A percentile compares a stretch with the other conserved stretches of the same genome.
phyloP scores from a whole-genome alignment of 1,284 basidiomycete genomes.

The Naganishia sp. region DNA sequence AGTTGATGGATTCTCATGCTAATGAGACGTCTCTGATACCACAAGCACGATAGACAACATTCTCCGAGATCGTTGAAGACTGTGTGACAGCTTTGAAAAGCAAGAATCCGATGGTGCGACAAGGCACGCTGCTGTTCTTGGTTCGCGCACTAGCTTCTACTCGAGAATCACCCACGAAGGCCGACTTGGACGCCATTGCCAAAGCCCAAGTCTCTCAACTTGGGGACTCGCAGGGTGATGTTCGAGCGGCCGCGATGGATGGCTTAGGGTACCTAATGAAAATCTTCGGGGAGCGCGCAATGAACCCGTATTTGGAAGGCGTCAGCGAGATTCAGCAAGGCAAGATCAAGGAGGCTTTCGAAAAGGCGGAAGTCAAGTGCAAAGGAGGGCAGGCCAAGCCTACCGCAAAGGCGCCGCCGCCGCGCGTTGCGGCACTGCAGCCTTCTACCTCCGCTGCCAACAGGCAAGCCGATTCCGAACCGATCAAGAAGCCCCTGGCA shows the following conservation, averaged over 20 bases:
- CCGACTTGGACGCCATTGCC: constrained; percentile 80
- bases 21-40: neutral
- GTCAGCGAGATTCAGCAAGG: constrained; percentile 85
- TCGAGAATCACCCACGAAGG: constrained; percentile 64
- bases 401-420: constrained; percentile 61
- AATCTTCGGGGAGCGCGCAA: constrained; percentile 90
- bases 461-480: neutral
- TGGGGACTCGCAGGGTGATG: constrained; percentile 86
- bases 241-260: constrained; percentile 83
- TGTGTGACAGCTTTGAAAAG: constrained; percentile 74
- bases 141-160: constrained; percentile 72
- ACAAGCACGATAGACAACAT: constrained; percentile 62
- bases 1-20: constrained; percentile 41
- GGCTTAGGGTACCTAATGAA: constrained; percentile 93
- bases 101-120: constrained; percentile 97
- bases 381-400: constrained; percentile 65
- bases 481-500: neutral
- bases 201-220: constrained; percentile 75
- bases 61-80: constrained; percentile 83
- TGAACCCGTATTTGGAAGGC: constrained; percentile 83
- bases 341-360: constrained; percentile 93
- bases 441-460: constrained; percentile 51
- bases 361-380: constrained; percentile 81
- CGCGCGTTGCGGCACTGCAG: constrained; percentile 57
- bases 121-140: constrained; percentile 87